Conservation (phyloP, 1,139 yeast genomes). For the Kodamaea sp. region DNA sequence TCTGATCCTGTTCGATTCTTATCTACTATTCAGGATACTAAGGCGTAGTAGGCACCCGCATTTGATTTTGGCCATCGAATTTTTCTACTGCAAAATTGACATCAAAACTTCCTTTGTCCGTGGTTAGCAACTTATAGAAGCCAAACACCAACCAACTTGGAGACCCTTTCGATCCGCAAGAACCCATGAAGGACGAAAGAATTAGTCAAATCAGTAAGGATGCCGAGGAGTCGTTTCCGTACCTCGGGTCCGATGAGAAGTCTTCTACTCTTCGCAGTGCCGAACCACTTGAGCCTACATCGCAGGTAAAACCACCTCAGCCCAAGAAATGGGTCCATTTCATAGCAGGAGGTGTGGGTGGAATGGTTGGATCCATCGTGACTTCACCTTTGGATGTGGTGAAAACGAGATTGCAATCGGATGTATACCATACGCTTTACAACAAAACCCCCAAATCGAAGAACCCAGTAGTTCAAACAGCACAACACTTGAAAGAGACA, state of each 20-base stretch:
- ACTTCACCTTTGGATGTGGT: slow-evolving; percentile 97
- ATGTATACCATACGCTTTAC: slow-evolving; percentile 54
- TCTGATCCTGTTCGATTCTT: too few species aligned
- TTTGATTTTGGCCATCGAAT: too few species aligned
- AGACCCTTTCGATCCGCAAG: too few species aligned
- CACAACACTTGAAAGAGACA: slow-evolving; percentile 81
- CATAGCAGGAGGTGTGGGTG: slow-evolving; percentile 98
- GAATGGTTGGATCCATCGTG: slow-evolving; percentile 94
- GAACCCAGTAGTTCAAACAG: slow-evolving; percentile 46
- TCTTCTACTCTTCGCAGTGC: slow-evolving; percentile 45
- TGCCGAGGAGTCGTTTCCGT: slow-evolving; percentile 60
- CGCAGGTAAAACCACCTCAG: slow-evolving; percentile 9
- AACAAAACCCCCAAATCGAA: slow-evolving; percentile 44
- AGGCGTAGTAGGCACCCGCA: too few species aligned
- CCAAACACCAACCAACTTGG: too few species aligned
- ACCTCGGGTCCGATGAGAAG: slow-evolving; percentile 71
- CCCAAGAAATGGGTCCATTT: slow-evolving; percentile 93
- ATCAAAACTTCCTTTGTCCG: too few species aligned
- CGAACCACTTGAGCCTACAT: slow-evolving; percentile 23
- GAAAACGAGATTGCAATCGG: slow-evolving; percentile 92
- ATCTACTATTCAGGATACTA: too few species aligned
- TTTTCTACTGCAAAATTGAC: too few species aligned
- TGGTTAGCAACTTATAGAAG: too few species aligned
- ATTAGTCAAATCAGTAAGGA: slow-evolving; percentile 46
- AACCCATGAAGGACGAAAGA: slow-evolving; percentile 11